These are phyloP conservation scores for Prunus armeniaca DNA, from an alignment of 306 rosid species.

Conservation along the genomic window DNA sequence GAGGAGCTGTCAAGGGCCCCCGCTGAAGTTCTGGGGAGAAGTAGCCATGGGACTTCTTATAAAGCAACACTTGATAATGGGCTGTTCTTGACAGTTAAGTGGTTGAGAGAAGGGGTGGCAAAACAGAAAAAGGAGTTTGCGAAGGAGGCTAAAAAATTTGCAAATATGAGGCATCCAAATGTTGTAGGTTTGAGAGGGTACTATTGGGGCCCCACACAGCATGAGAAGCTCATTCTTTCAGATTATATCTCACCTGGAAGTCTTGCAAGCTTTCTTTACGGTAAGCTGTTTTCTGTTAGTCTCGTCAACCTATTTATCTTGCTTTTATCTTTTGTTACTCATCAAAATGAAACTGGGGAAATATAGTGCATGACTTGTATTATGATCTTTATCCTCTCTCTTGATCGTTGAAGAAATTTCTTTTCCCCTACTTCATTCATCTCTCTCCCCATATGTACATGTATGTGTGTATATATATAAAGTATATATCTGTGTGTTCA, in stretches of 20 bases:
- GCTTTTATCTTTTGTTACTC: not conserved
- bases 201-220: constrained; percentile 99
- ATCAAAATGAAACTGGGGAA: not conserved
- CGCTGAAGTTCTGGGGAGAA: constrained; percentile 94
- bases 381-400: not conserved
- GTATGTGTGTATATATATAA: not conserved
- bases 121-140: constrained; percentile 95
- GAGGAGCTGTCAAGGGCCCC: constrained; percentile 97
- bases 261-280: constrained; percentile 87
- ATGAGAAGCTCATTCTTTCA: constrained; percentile 95
- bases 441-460: not conserved
- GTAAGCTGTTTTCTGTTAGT: constrained; percentile 43
- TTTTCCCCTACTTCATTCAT: not conserved
- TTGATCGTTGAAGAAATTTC: not conserved
- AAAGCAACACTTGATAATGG: constrained; percentile 90
- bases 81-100: constrained; percentile 80
- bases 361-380: not conserved
- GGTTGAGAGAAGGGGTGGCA: constrained; percentile 99
- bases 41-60: constrained; percentile 97
- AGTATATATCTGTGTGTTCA: not conserved
- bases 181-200: constrained; percentile 94
- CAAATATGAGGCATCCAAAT: constrained; percentile 96
- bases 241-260: constrained; percentile 92
- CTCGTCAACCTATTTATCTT: not conserved
- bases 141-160: constrained; percentile 89